phyloP scores from a whole-genome alignment of 1,139 yeast genomes.

The Protomyces pachydermus region DNA sequence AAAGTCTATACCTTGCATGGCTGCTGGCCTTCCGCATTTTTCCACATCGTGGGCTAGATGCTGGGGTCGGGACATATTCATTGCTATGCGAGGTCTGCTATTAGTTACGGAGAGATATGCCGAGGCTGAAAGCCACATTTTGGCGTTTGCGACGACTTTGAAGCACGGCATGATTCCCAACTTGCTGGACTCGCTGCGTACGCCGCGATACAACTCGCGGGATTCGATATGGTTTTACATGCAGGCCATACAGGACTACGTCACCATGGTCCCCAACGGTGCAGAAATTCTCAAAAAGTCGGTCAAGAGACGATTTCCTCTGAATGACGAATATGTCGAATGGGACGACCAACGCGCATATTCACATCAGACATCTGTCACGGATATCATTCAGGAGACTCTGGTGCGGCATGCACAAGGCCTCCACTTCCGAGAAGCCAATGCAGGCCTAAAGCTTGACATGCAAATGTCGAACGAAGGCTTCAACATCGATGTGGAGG shows the following conservation, averaged over 20 bases:
- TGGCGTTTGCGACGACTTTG: conserved; percentile 83
- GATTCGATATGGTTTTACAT: conserved; percentile 96
- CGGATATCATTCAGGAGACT: conserved; percentile 77
- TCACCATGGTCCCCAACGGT: conserved; percentile 65
- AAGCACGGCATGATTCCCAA: conserved; percentile 96
- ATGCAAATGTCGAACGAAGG: conserved; percentile 92
- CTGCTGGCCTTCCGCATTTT: conserved; percentile 96
- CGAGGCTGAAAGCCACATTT: conserved; percentile 74
- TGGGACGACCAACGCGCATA: conserved; percentile 71
- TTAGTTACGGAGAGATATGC: conserved; percentile 71
- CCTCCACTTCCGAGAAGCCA: conserved; percentile 84
- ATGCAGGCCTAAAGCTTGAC: conserved; percentile 85
- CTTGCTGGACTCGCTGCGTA: conserved; percentile 82
- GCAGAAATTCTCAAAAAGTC: conserved; percentile 58
- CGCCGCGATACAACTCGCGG: conserved; percentile 91
- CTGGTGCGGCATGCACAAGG: conserved; percentile 82
- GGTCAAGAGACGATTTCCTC: conserved; percentile 80
- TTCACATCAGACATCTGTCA: conserved; percentile 60
- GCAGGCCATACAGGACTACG: conserved; percentile 81
- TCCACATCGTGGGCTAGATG: conserved; percentile 88
- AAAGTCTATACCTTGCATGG: conserved; percentile 62
- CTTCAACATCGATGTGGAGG: conserved; percentile 70
- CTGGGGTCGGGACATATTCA: conserved; percentile 97
- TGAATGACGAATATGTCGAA: conserved; percentile 73
- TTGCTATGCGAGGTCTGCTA: conserved; percentile 75